phyloP scores from a whole-genome alignment of 345 rosid genomes.

The Rhizophora apiculata region DNA sequence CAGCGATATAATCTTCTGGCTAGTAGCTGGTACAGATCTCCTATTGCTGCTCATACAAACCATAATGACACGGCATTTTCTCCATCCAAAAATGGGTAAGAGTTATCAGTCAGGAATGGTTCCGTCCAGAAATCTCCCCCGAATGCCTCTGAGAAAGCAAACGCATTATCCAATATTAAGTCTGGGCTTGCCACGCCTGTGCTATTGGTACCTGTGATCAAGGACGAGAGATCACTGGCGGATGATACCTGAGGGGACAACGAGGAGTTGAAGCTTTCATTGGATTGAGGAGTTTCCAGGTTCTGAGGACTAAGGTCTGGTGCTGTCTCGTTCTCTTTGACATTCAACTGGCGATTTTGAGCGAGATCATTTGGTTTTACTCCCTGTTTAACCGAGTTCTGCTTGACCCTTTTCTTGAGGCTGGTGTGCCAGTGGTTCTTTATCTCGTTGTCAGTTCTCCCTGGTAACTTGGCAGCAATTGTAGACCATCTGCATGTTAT shows the following conservation, averaged over 20 bases:
- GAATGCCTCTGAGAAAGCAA: slow-evolving; percentile 22
- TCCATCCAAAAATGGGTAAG: no score
- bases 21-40: no score
- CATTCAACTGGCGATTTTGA: background rate
- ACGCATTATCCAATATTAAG: slow-evolving; percentile 5
- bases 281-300: slow-evolving; percentile 4
- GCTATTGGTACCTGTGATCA: slow-evolving; percentile 1
- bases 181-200: background rate
- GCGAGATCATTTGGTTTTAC: background rate
- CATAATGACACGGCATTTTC: no score
- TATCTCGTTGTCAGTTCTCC: slow-evolving; percentile 57
- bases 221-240: slow-evolving; percentile 18
- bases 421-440: slow-evolving; percentile 66
- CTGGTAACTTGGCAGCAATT: slow-evolving; percentile 55
- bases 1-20: no score
- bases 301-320: background rate
- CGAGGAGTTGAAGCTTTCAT: slow-evolving; percentile 20
- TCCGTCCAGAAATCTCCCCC: slow-evolving; percentile 45
- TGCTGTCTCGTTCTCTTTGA: slow-evolving; percentile 5
- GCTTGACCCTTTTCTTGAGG: slow-evolving; percentile 39
- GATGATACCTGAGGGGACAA: slow-evolving; percentile 22
- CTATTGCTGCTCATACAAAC: no score
- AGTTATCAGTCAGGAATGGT: slow-evolving; percentile 31
- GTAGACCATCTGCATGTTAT: slow-evolving; percentile 47
- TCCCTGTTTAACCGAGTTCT: background rate